phyloP scores from a whole-genome alignment of 202 grass and related monocot species.

The Brachypodium distachyon region DNA sequence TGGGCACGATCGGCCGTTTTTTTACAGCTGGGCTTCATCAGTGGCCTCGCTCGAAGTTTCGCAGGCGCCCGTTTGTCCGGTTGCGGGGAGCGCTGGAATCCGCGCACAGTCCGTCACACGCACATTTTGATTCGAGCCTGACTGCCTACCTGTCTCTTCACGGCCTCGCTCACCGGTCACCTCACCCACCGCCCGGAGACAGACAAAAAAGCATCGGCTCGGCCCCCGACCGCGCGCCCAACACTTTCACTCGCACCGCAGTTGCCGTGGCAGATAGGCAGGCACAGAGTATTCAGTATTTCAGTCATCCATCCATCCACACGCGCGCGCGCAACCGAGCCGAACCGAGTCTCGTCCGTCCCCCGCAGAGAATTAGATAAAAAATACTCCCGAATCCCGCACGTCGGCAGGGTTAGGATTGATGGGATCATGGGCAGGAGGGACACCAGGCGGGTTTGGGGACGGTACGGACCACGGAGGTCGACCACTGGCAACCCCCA shows the following conservation, averaged over 20 bases:
- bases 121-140: not conserved
- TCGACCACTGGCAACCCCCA: not conserved
- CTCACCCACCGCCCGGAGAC: not conserved
- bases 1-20: not conserved
- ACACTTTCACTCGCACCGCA: not conserved
- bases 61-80: conserved; percentile 15
- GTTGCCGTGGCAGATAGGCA: not conserved
- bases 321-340: not conserved
- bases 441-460: not conserved
- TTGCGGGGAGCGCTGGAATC: conserved; percentile 36
- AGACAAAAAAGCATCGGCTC: not conserved
- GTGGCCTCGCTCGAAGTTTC: not conserved
- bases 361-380: not conserved
- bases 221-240: not conserved
- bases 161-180: not conserved
- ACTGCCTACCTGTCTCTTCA: not conserved
- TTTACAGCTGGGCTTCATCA: not conserved
- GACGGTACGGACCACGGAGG: not conserved
- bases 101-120: not conserved
- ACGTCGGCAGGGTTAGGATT: not conserved
- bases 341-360: not conserved
- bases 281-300: not conserved
- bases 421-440: no score
- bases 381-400: not conserved
- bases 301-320: not conserved